Conservation (phyloP, 208 protist species). For the Leishmania amazonensis region DNA sequence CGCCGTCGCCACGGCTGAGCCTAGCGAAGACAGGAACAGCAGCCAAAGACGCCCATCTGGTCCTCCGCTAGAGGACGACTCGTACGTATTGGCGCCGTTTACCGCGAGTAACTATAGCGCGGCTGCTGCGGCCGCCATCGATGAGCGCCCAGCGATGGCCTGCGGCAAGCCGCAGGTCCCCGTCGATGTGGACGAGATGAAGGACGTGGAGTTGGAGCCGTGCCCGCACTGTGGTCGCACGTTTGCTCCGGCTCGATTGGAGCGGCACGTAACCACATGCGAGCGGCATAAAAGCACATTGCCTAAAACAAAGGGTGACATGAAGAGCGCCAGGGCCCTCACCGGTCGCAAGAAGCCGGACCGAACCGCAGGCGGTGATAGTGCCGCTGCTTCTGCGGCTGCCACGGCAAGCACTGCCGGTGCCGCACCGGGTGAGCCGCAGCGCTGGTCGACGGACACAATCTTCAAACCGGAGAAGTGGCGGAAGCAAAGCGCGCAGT, state of each 20-base stretch:
- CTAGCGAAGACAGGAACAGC: neutral
- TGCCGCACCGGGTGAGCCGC: neutral
- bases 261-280: slow-evolving; percentile 62
- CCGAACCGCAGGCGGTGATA: neutral
- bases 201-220: slow-evolving; percentile 48
- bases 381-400: neutral
- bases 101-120: neutral
- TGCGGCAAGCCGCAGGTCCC: slow-evolving; percentile 27
- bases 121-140: slow-evolving; percentile 2
- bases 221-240: slow-evolving; percentile 79
- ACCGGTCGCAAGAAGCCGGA: slow-evolving; percentile 2
- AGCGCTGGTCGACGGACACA: neutral
- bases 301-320: slow-evolving; percentile 12
- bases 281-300: slow-evolving; percentile 18
- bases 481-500: slow-evolving; percentile 47
- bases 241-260: slow-evolving; percentile 57
- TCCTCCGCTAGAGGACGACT: neutral
- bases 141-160: slow-evolving; percentile 29
- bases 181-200: slow-evolving; percentile 11
- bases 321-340: slow-evolving; percentile 11
- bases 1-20: neutral
- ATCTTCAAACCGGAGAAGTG: slow-evolving; percentile 21
- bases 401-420: neutral
- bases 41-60: neutral
- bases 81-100: neutral